Conservation (phyloP, 768 basidiomycete species). For the Hemileccinum rubropunctum region DNA sequence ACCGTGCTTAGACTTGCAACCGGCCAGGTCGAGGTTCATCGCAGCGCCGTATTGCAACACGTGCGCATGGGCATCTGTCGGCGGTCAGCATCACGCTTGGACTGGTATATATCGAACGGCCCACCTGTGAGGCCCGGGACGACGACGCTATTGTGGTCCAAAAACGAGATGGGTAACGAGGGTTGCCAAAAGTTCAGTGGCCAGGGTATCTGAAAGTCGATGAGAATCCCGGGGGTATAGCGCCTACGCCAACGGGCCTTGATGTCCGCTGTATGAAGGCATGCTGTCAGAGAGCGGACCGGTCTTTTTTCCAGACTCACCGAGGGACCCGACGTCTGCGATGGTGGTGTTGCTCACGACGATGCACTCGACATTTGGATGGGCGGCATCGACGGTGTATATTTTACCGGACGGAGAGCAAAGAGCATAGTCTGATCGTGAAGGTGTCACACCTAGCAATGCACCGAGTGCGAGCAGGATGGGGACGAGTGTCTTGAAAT, state of each 20-base stretch:
- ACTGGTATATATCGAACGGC: background rate
- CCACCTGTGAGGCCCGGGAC: conserved; percentile 75
- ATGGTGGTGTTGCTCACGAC: conserved; percentile 49
- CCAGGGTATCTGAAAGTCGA: conserved; percentile 24
- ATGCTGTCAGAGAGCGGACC: background rate
- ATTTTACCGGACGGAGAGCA: conserved; percentile 53
- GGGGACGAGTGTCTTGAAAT: conserved; percentile 1
- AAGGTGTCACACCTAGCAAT: background rate
- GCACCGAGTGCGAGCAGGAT: conserved; percentile 9
- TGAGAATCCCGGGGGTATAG: background rate
- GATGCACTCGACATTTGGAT: conserved; percentile 60
- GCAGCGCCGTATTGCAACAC: conserved; percentile 66
- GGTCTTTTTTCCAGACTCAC: conserved; percentile 26
- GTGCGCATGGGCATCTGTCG: conserved; percentile 77
- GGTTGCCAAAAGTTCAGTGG: conserved; percentile 17
- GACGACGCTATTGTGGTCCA: conserved; percentile 44
- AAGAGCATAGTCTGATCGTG: conserved; percentile 45
- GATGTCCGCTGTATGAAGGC: conserved; percentile 18
- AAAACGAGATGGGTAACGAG: conserved; percentile 19
- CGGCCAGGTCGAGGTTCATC: conserved; percentile 64
- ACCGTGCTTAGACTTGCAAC: conserved; percentile 60
- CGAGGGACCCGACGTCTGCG: conserved; percentile 44
- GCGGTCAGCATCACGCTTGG: background rate
- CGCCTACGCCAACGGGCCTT: conserved; percentile 22
- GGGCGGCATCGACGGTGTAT: conserved; percentile 63